Evolutionary conservation across 805 yeast genomes (phyloP).

Genomic region (Candida montana): DNA sequence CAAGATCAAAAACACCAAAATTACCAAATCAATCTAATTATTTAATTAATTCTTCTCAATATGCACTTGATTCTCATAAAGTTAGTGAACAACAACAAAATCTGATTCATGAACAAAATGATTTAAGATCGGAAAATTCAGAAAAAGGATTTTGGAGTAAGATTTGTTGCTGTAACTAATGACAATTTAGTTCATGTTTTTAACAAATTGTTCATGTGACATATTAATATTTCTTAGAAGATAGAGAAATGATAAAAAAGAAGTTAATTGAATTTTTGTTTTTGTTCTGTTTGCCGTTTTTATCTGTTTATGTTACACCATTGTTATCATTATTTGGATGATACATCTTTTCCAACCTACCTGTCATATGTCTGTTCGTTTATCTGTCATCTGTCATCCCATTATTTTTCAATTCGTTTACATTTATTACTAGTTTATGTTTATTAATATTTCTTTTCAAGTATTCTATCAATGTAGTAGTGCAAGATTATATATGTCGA

Average conservation of each 20-base stretch:
- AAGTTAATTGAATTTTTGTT: too few species aligned
- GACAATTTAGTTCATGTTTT: too few species aligned
- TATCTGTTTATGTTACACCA: too few species aligned
- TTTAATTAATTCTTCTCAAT: conserved; percentile 24
- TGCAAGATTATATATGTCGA: too few species aligned
- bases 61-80: conserved; percentile 21
- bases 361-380: too few species aligned
- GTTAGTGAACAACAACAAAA: conserved; percentile 23
- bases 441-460: not conserved
- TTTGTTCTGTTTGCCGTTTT: too few species aligned
- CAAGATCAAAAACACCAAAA: conserved; percentile 25
- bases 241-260: not conserved
- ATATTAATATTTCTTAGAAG: too few species aligned
- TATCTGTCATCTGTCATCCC: too few species aligned
- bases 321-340: too few species aligned
- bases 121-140: conserved; percentile 17
- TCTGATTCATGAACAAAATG: conserved; percentile 21
- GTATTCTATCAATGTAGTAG: not conserved
- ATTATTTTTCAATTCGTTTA: too few species aligned
- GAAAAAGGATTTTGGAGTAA: conserved; percentile 24
- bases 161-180: conserved; percentile 23
- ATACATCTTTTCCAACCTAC: too few species aligned
- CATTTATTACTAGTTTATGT: not conserved
- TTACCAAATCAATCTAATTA: conserved; percentile 18
- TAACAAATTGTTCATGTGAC: not conserved